Evolutionary conservation across 805 yeast species (phyloP), one percentile per base, ranked within the genome.

Genomic region (Candida morakotiae): DNA sequence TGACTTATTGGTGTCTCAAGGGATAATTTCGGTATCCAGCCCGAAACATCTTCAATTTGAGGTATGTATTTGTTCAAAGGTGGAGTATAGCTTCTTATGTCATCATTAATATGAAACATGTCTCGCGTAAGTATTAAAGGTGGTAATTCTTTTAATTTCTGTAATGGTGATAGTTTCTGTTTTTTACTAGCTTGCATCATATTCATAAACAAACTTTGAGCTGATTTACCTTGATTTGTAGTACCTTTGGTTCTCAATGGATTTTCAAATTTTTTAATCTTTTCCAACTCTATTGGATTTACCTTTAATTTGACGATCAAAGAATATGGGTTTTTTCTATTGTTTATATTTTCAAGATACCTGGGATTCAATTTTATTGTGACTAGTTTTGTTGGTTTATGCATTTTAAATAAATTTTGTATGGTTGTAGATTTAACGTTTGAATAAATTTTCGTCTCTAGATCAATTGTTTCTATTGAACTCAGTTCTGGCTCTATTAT

Each of bases 131-230:
- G 32, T 2, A 37, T 32, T 0, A 68, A 69, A 2, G 67, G 62
- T 1, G 47, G 45, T 33, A 71, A 48, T 20, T 51, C 57, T 34
- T 56, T 58, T 20, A 63, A 45, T 39, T 57, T 61, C 29, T 56
- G 63, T 3, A 60, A 43, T 2, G 61, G 55, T 2, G 64, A 56
- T 19, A 57, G 39, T 36, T 61, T 58, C 4, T 56, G 39, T 10
- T 46, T 40, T 29, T 46, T 51, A 9, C 62, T 48, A 2, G 64
- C 55, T 3, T 60, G 54, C 59, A 70, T 63, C 66, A 72, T 67
- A 37, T 63, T 60, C 13, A 47, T 57, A 39, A 71, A 68, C 4
- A 64, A 60, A 6, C 60, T 46, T 1, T 37, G 39, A 10, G 44
- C 48, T 3, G 42, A 29, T 25, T 43, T 48, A 9, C 37, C 34